Evolutionary conservation across 192 early-diverging fungal species (phyloP).

Genomic region (Podila epigama): DNA sequence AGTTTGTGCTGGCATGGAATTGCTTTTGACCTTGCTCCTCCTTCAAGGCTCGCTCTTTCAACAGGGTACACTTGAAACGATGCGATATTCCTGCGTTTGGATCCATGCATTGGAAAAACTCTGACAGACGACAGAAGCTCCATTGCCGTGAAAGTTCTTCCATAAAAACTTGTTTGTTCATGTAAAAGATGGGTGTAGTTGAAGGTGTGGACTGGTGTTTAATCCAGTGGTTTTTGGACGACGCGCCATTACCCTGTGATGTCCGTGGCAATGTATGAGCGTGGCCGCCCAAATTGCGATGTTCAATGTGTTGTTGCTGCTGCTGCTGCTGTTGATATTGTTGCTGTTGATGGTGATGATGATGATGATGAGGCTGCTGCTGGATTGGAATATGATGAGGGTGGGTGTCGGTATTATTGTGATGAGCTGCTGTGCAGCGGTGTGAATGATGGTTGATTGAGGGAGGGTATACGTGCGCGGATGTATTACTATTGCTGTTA

Average conservation of each 20-base stretch:
- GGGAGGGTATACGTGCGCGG: conserved; percentile 12
- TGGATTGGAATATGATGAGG: conserved; percentile 4
- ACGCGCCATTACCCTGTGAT: conserved; percentile 15
- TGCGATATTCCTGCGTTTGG: conserved; percentile 34
- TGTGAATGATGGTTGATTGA: conserved; percentile 23
- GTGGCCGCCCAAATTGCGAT: not conserved
- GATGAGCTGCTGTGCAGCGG: conserved; percentile 21
- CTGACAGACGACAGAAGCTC: conserved; percentile 48
- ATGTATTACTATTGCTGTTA: too few relatives aligned
- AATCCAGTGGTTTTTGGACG: conserved; percentile 35
- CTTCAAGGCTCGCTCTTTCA: conserved; percentile 41
- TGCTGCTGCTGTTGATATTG: conserved; percentile 4
- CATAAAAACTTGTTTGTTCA: conserved; percentile 48
- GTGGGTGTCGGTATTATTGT: too few relatives aligned
- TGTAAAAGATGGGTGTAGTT: conserved; percentile 34
- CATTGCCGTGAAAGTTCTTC: conserved; percentile 44
- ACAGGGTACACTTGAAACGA: conserved; percentile 40
- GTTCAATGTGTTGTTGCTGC: conserved; percentile 10
- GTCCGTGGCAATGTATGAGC: not conserved
- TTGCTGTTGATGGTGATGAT: not conserved
- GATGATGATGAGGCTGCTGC: conserved; percentile 4
- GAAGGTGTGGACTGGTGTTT: conserved; percentile 21
- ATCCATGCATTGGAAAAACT: conserved; percentile 45
- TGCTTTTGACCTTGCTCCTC: conserved; percentile 20
- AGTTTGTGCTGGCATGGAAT: too few relatives aligned